A percentile compares a stretch with the other conserved stretches of the same genome.
These are phyloP conservation scores for Somion occarium DNA, from an alignment of 1,284 basidiomycete species.

Conservation along the genomic window DNA sequence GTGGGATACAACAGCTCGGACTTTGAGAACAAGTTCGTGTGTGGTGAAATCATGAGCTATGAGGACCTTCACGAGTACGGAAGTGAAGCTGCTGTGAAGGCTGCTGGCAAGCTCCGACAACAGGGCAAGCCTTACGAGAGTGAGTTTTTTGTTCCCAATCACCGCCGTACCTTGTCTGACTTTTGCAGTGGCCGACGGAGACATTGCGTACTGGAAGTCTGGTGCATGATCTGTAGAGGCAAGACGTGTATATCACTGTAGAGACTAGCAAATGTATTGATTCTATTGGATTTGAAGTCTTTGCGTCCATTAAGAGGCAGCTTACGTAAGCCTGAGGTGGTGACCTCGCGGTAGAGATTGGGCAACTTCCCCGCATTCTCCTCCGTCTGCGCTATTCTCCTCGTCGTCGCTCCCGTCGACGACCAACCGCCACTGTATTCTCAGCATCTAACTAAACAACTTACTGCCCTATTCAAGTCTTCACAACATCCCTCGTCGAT, in stretches of 20 bases:
- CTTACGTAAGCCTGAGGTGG: not conserved
- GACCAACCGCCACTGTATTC: no score
- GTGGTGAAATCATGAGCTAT: constrained; percentile 96
- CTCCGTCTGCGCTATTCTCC: no score
- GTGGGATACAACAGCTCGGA: constrained; percentile 78
- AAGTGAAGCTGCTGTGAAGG: constrained; percentile 88
- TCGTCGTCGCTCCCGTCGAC: no score
- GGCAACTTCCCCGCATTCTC: no score
- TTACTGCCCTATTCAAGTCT: no score
- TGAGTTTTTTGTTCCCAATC: constrained; percentile 44
- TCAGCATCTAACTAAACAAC: no score
- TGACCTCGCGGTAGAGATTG: no score
- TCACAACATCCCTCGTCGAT: no score
- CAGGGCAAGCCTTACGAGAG: constrained; percentile 97
- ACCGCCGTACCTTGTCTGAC: constrained; percentile 1
- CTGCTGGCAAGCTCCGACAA: constrained; percentile 92
- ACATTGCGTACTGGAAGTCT: constrained; percentile 83
- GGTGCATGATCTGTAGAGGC: constrained; percentile 34
- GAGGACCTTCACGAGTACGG: constrained; percentile 92
- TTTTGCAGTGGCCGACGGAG: constrained; percentile 69
- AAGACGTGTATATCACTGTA: not conserved
- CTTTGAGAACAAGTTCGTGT: constrained; percentile 99
- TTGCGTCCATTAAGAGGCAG: not conserved
- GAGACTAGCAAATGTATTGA: no score
- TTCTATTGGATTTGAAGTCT: no score